Base-by-base conservation (phyloP, 257 asterid genomes). In the Oldenlandia corymbosa region DNA sequence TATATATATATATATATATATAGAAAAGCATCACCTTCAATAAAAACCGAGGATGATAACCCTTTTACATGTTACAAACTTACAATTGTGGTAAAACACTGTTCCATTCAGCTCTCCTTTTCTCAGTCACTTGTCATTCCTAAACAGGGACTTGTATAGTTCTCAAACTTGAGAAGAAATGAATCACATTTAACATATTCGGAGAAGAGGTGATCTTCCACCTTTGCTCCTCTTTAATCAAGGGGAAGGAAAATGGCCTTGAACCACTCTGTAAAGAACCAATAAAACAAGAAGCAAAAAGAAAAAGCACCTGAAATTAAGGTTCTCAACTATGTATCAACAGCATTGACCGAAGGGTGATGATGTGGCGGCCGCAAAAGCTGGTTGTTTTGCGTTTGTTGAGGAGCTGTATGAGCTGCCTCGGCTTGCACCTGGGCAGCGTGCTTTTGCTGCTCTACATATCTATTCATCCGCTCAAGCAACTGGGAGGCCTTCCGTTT, bases 401-500 rank as follows among this genome's bases (percentile, higher is more conserved):
- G 85, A 13, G 68, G 84, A 10, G 69, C n/a, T n/a, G n/a, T 55
- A 39, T 60, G 88, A 64, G 77, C n/a, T n/a, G n/a, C 70, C 37
- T 79, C 87, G 8, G 76, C 71, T 64, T 74, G 83, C 16, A 48
- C 70, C 71, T 74, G 76, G 2, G 72, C 73, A 1, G 71, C 83
- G 74, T 63, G 95, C 83, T 87, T 92, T 60, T 83, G 94, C 54
- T 81, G 85, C 68, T 90, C 96, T 1, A 66, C 80, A 14, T 78
- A 84, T 68, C 99, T 83, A 72, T 81, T 84, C 75, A 93, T 79
- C 64, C 88, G 80, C 77, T 93, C 97, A 0, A 90, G 99, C 74
- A 93, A 64, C 60, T 85, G 95, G 5, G 81, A 70, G 4, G 99
- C 99, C 65, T 90, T 93, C 18, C 97, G 76, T 65, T 66, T 84